These are phyloP conservation scores for Haplosporangium sp. DNA, from an alignment of 371 early-diverging fungal species.

Conservation along the genomic window DNA sequence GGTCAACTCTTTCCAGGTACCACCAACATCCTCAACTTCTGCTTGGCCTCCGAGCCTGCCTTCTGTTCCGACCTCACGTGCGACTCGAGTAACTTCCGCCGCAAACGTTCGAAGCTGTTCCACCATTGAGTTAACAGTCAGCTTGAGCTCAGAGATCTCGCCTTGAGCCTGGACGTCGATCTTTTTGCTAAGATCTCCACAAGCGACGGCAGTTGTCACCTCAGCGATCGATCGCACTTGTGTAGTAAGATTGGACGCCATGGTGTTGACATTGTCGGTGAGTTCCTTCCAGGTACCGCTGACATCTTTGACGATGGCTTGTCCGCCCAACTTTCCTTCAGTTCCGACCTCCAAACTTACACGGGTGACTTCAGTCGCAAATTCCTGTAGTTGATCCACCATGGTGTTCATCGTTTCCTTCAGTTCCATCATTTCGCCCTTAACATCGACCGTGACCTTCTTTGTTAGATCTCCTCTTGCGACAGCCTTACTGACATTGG, in stretches of 20 bases:
- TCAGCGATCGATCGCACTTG: conserved; percentile 69
- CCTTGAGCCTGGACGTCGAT: conserved; percentile 61
- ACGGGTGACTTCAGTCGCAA: conserved; percentile 63
- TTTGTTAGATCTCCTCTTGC: conserved; percentile 68
- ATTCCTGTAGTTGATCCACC: conserved; percentile 67
- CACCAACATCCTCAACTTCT: conserved; percentile 61
- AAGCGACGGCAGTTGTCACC: conserved; percentile 67
- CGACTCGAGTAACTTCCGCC: conserved; percentile 66
- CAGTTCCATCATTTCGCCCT: conserved; percentile 64
- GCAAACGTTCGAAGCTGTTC: conserved; percentile 67
- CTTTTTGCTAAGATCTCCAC: conserved; percentile 61
- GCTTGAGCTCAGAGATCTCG: conserved; percentile 58
- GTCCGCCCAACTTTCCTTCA: conserved; percentile 62
- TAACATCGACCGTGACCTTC: conserved; percentile 64
- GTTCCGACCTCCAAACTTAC: conserved; percentile 62
- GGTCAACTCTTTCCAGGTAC: conserved; percentile 67
- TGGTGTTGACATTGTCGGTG: conserved; percentile 69
- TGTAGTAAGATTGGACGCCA: conserved; percentile 65
- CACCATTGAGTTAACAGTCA: conserved; percentile 62
- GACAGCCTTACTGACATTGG: conserved; percentile 69
- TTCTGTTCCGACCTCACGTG: conserved; percentile 65
- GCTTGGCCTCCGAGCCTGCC: conserved; percentile 66
- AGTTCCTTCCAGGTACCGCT: conserved; percentile 65
- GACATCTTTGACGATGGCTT: conserved; percentile 62
- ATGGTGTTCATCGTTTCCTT: conserved; percentile 70